Evolutionary conservation across 495 filamentous ascomycete species (phyloP).

Genomic region (Neurospora sp.): DNA sequence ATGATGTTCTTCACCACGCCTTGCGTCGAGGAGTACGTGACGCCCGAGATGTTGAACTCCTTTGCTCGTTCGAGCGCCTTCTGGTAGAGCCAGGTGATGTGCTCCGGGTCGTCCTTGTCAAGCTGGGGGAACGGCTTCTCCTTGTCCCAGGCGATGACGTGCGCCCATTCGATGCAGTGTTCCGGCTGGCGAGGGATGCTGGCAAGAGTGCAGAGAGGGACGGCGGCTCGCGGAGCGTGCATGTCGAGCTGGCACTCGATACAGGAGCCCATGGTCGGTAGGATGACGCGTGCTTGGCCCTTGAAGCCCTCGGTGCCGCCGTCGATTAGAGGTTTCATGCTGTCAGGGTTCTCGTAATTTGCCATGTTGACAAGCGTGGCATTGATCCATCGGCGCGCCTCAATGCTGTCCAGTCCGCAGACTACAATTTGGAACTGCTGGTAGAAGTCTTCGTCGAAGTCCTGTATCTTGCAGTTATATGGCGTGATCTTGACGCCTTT

Average conservation of each 20-base stretch:
- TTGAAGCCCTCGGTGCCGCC: slow-evolving; percentile 99
- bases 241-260: slow-evolving; percentile 98
- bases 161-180: slow-evolving; percentile 99
- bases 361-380: slow-evolving; percentile 85
- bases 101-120: slow-evolving; percentile 93
- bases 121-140: slow-evolving; percentile 55
- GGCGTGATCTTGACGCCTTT: slow-evolving; percentile 88
- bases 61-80: slow-evolving; percentile 68
- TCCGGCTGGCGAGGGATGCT: slow-evolving; percentile 95
- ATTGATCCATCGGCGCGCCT: slow-evolving; percentile 97
- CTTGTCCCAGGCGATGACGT: slow-evolving; percentile 63
- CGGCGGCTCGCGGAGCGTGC: slow-evolving; percentile 86
- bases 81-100: slow-evolving; percentile 94
- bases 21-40: slow-evolving; percentile 95
- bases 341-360: slow-evolving; percentile 58
- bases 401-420: slow-evolving; percentile 96
- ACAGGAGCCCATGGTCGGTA: slow-evolving; percentile 86
- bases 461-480: slow-evolving; percentile 89
- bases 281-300: slow-evolving; percentile 86
- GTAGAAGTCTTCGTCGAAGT: slow-evolving; percentile 95
- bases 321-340: slow-evolving; percentile 85
- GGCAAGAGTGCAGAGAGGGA: slow-evolving; percentile 93
- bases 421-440: slow-evolving; percentile 92
- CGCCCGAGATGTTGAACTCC: slow-evolving; percentile 85
- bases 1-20: slow-evolving; percentile 99